Evolutionary conservation across 2,329 filamentous ascomycete genomes (phyloP), one percentile per base, ranked within the genome.

Genomic region (Amauroascus niger): DNA sequence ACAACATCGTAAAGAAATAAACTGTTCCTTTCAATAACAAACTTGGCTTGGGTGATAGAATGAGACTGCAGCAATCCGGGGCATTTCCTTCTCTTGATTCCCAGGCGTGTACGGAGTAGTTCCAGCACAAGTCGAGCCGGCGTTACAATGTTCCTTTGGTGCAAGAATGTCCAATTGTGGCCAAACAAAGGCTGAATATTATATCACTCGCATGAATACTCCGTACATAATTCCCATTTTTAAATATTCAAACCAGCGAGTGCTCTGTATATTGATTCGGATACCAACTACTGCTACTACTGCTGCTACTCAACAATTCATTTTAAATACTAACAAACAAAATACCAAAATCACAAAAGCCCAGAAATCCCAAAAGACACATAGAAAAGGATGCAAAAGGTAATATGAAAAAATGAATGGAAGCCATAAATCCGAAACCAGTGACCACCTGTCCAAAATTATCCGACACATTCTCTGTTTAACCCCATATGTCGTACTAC

Each of bases 101-200:
- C n/a, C n/a, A n/a, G n/a, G n/a, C n/a, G n/a, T n/a, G n/a, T n/a
- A n/a, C n/a, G n/a, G n/a, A 16, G 24, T 13, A 18, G 41, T 8
- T 26, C 5, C 22, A 45, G n/a, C n/a, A n/a, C n/a, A n/a, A n/a
- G n/a, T n/a, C n/a, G n/a, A 30, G 16, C 32, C 49, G 49, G 49
- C 40, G 7, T 24, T 51, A 51, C 49, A 20, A 51, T 51, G 49
- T 51, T 51, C 49, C 49, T 44, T 8, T n/a, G n/a, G n/a, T n/a
- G n/a, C n/a, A n/a, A n/a, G n/a, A n/a, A n/a, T n/a, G n/a, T n/a
- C n/a, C n/a, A n/a, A n/a, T n/a, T n/a, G n/a, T n/a, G n/a, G n/a
- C n/a, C n/a, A n/a, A n/a, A n/a, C n/a, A n/a, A n/a, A n/a, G 32
- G 26, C 28, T 32, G 28, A 32, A 32, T 6, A 11, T 11, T 32